These are phyloP conservation scores for Hericium coralloides DNA, from an alignment of 768 basidiomycete species.

Conservation along the genomic window DNA sequence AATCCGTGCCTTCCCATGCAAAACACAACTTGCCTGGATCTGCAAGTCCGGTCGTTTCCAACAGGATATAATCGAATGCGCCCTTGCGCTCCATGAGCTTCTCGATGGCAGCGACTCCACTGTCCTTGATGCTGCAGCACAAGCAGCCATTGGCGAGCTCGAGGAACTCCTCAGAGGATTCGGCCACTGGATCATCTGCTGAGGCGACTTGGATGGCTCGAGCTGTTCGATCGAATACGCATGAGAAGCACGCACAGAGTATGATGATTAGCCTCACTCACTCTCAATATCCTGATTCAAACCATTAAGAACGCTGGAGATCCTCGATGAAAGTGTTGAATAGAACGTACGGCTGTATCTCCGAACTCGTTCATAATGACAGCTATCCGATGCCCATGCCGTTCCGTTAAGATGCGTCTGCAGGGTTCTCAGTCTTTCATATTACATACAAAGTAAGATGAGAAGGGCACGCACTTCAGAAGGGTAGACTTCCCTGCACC, in stretches of 20 bases:
- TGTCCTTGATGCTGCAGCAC: slow-evolving; percentile 97
- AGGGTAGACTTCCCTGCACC: slow-evolving; percentile 94
- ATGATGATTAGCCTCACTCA: slow-evolving; percentile 22
- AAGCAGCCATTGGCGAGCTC: slow-evolving; percentile 94
- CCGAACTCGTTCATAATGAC: slow-evolving; percentile 99
- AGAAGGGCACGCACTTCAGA: slow-evolving; percentile 45
- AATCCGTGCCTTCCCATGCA: not conserved
- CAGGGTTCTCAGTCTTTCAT: not conserved
- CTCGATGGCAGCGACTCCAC: slow-evolving; percentile 89
- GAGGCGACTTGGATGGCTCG: slow-evolving; percentile 80
- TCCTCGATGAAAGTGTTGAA: not conserved
- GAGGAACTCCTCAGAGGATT: slow-evolving; percentile 75
- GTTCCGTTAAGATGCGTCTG: slow-evolving; percentile 83
- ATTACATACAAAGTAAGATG: not conserved
- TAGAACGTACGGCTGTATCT: slow-evolving; percentile 69
- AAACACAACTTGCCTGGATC: slow-evolving; percentile 63
- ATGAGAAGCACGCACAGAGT: not conserved
- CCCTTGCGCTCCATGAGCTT: slow-evolving; percentile 82
- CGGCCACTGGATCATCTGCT: slow-evolving; percentile 48
- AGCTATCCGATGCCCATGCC: slow-evolving; percentile 92
- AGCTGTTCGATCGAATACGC: slow-evolving; percentile 34
- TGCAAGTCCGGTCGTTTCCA: slow-evolving; percentile 94
- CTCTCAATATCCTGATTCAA: slow-evolving; percentile 79
- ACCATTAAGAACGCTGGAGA: slow-evolving; percentile 8
- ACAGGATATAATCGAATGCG: slow-evolving; percentile 87